phyloP scores from a whole-genome alignment of 2,329 filamentous ascomycete species.

The Fusarium sororula region DNA sequence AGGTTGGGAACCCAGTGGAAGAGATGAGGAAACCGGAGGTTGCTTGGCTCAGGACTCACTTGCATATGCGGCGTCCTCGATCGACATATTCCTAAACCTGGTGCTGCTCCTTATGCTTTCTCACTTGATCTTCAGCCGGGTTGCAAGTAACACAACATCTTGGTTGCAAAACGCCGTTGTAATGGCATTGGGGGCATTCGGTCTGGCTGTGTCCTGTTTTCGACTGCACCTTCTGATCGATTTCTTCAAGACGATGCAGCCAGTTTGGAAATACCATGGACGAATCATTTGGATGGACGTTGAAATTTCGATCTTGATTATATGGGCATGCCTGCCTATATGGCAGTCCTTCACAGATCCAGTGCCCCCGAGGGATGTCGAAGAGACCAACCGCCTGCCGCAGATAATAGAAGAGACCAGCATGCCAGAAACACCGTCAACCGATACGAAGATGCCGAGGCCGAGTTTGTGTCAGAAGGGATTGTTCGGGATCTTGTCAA shows the following conservation, averaged over 20 bases:
- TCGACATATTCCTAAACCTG: slow-evolving; percentile 59
- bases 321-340: slow-evolving; percentile 54
- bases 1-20: slow-evolving; percentile 27
- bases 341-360: slow-evolving; percentile 35
- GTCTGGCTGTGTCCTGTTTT: slow-evolving; percentile 49
- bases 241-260: slow-evolving; percentile 48
- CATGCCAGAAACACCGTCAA: not conserved
- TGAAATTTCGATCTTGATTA: slow-evolving; percentile 53
- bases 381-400: slow-evolving; percentile 29
- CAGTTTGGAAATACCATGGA: slow-evolving; percentile 54
- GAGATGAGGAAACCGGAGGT: slow-evolving; percentile 1
- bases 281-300: slow-evolving; percentile 55
- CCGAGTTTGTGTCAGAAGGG: not conserved
- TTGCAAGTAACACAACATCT: slow-evolving; percentile 53
- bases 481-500: not conserved
- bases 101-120: slow-evolving; percentile 56
- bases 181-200: slow-evolving; percentile 56
- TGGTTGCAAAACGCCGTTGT: slow-evolving; percentile 55
- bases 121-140: slow-evolving; percentile 48
- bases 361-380: not conserved
- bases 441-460: not conserved
- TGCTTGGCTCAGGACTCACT: slow-evolving; percentile 43
- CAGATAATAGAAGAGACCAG: not conserved
- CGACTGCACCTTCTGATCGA: slow-evolving; percentile 46
- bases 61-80: slow-evolving; percentile 53